Conservation (phyloP, 108 stramenopile genomes). For the Nitzschia sp. region DNA sequence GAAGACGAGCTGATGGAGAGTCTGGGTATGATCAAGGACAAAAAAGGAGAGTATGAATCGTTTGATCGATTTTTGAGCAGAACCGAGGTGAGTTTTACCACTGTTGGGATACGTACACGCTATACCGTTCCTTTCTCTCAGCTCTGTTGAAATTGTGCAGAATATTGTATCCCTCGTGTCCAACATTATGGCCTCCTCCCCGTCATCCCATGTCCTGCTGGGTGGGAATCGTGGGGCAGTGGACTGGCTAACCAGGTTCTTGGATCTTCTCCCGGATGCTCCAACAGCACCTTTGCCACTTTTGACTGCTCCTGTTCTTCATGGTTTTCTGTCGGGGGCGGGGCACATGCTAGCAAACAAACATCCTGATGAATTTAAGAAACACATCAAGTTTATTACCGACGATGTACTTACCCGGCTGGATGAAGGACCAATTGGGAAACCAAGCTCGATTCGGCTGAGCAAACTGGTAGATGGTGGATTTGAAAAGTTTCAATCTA, state of each 20-base stretch:
- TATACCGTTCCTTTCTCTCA: background rate
- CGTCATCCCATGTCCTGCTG: constrained; percentile 60
- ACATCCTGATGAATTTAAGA: constrained; percentile 52
- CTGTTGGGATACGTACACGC: background rate
- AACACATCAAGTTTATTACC: constrained; percentile 46
- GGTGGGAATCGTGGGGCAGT: constrained; percentile 77
- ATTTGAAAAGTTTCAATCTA: constrained; percentile 49
- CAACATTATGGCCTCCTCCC: constrained; percentile 71
- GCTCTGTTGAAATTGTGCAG: constrained; percentile 65
- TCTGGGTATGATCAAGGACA: constrained; percentile 79
- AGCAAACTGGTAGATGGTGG: constrained; percentile 67
- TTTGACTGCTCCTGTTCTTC: constrained; percentile 81
- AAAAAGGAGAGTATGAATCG: constrained; percentile 76
- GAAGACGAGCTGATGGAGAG: constrained; percentile 78
- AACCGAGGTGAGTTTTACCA: constrained; percentile 52
- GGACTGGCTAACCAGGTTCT: constrained; percentile 76
- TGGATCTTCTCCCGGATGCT: constrained; percentile 61
- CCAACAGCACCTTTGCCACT: constrained; percentile 68
- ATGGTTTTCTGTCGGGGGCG: constrained; percentile 79
- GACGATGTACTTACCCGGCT: constrained; percentile 58
- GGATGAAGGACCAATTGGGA: constrained; percentile 75
- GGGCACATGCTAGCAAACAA: constrained; percentile 86
- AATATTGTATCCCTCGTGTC: constrained; percentile 79
- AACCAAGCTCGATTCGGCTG: constrained; percentile 76
- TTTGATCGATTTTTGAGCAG: constrained; percentile 80